Percentiles rank a stretch among this genome's conserved stretches.
Evolutionary conservation across 1,284 basidiomycete species (phyloP).

Genomic region (Omphalotus olearius): DNA sequence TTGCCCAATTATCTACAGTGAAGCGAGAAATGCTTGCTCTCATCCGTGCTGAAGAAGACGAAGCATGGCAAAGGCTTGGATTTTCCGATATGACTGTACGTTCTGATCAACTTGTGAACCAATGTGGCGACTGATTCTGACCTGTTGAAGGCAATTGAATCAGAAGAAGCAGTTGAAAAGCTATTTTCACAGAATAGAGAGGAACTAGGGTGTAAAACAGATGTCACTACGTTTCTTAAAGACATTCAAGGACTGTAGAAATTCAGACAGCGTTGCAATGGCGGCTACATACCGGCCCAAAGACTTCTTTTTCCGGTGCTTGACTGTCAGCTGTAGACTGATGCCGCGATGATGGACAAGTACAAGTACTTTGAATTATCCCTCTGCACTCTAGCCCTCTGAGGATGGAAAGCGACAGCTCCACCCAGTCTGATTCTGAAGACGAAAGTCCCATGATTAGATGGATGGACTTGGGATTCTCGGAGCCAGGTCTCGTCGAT

Average conservation of each 20-base stretch:
- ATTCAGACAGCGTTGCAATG: not conserved
- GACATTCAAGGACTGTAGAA: constrained; percentile 52
- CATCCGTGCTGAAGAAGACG: constrained; percentile 72
- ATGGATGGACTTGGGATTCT: not conserved
- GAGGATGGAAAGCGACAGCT: constrained; percentile 28
- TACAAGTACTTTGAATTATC: not conserved
- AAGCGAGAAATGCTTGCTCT: constrained; percentile 68
- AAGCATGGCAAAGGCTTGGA: constrained; percentile 61
- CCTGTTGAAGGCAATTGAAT: constrained; percentile 46
- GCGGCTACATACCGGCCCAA: not conserved
- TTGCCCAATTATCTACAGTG: constrained; percentile 48
- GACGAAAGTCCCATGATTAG: constrained; percentile 7
- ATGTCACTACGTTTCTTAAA: constrained; percentile 57
- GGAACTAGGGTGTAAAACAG: constrained; percentile 52
- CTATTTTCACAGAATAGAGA: constrained; percentile 58
- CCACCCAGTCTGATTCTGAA: constrained; percentile 40
- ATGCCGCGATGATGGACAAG: not conserved
- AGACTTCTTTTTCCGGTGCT: constrained; percentile 2
- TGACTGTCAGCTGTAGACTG: constrained; percentile 1
- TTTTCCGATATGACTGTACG: constrained; percentile 63
- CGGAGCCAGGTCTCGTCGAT: not conserved
- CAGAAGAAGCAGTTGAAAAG: constrained; percentile 51
- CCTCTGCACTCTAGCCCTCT: constrained; percentile 6
- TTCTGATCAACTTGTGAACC: constrained; percentile 7
- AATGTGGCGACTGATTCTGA: constrained; percentile 13